phyloP scores from a whole-genome alignment of 2,329 filamentous ascomycete species.

The Chaetomium strumarium region DNA sequence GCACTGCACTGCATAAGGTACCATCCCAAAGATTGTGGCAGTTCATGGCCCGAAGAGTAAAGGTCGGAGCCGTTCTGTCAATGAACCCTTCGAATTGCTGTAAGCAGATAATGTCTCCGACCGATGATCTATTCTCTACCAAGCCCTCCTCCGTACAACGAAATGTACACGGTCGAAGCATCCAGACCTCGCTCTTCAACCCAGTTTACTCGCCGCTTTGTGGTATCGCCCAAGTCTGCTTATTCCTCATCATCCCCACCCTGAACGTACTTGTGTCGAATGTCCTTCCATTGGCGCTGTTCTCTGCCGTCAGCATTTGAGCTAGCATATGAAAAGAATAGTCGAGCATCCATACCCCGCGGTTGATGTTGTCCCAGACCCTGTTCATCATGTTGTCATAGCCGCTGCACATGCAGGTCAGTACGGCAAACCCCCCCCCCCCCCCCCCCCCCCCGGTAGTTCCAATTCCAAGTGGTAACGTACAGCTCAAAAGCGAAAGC shows the following conservation, averaged over 20 bases:
- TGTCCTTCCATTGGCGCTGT: constrained; percentile 99
- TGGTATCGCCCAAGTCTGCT: constrained; percentile 24
- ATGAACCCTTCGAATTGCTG: no score
- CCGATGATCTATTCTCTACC: constrained; percentile 19
- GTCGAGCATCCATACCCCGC: constrained; percentile 57
- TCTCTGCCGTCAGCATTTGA: constrained; percentile 27
- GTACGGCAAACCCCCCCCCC: constrained; percentile 10
- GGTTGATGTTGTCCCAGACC: constrained; percentile 88
- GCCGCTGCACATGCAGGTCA: constrained; percentile 47
- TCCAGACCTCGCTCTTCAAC: constrained; percentile 5
- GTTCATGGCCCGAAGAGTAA: background rate
- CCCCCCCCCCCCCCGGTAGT: no score
- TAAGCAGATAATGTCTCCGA: constrained; percentile 1
- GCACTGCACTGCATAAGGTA: no score
- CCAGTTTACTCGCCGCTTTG: background rate
- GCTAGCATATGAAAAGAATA: background rate
- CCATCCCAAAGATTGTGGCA: background rate
- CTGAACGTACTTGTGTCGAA: constrained; percentile 81
- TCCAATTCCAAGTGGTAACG: no score
- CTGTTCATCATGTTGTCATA: constrained; percentile 79
- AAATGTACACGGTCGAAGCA: constrained; percentile 20
- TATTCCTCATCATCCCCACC: constrained; percentile 63
- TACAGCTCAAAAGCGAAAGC: constrained; percentile 96
- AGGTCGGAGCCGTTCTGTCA: no score
- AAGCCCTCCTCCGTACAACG: constrained; percentile 7